Conservation (phyloP, 345 rosid species). For the Streptanthus diversifolius region DNA sequence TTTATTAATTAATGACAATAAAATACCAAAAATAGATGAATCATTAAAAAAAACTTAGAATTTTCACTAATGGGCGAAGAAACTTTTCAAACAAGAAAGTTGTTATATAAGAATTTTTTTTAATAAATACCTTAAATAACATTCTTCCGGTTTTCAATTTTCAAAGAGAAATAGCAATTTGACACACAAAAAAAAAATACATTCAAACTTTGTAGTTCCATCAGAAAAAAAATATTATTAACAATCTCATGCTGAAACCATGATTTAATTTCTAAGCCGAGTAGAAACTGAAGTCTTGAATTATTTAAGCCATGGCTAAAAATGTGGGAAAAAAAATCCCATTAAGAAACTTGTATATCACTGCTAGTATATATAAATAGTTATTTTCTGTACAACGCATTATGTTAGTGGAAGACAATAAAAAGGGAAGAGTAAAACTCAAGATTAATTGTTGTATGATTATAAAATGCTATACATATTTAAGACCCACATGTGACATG, state of each 20-base stretch:
- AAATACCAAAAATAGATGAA: not conserved
- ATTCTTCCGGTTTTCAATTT: not conserved
- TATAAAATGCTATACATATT: constrained; percentile 5
- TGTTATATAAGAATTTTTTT: not conserved
- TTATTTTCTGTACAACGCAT: constrained; percentile 14
- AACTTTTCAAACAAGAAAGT: not conserved
- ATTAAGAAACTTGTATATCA: constrained; percentile 20
- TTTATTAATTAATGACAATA: not conserved
- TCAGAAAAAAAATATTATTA: not conserved
- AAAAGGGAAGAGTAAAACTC: constrained; percentile 21
- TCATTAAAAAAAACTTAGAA: not conserved
- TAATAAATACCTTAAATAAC: not conserved
- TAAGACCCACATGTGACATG: constrained; percentile 13
- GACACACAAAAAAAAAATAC: not conserved
- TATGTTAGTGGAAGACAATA: constrained; percentile 25
- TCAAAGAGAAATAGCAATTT: not conserved
- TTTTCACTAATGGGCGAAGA: not conserved
- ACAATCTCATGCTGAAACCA: not conserved
- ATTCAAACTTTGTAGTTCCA: not conserved
- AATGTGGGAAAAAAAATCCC: not conserved
- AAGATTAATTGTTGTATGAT: constrained; percentile 28
- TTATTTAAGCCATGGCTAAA: not conserved
- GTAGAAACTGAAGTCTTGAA: not conserved
- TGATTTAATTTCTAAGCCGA: not conserved
- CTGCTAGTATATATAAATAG: not conserved